Base-by-base conservation (phyloP, 345 rosid species). In the Eucalyptus grandis region DNA sequence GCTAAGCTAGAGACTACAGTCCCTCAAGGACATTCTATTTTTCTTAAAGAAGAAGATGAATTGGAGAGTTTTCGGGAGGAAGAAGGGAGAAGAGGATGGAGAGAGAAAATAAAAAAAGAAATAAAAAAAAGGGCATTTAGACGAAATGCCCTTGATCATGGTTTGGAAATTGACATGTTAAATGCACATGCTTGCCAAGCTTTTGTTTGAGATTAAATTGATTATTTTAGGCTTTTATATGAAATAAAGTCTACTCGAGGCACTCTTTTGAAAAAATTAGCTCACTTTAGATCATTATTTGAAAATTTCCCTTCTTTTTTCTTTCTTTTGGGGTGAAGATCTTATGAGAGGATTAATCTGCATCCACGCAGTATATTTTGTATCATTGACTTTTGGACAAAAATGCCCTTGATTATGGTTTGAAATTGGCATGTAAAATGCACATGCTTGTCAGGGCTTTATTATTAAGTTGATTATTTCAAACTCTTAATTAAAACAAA, bases 341-440 rank as follows among this genome's bases (percentile, higher is more conserved):
- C 0, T 60, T 60, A 60, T 12, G 8, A 60, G 15, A 26, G 0
- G 8, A 60, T 26, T 0, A 60, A 11, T 60, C 3, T 0, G 0
- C 15, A 27, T 60, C 16, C 7, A 27, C 0, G 15, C 14, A 11
- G 0, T 60, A 60, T 60, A 60, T 60, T 60, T 27, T 12, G 14
- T 6, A 0, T 60, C 14, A 60, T 27, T 27, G 31, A 60, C 16
- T 27, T 27, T 60, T 11, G 67, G 31, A 26, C n/a, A 26, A 27
- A 60, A 60, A 60, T 12, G 67, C 67, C 15, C 7, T 60, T 12
- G 31, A 26, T 60, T 27, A 27, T 60, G 31, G 8, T 60, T 60
- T 26, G 31, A 60, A 60, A 60, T 60, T 12, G 67, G 31, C 31
- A 27, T 11, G 31, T 6, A 2, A 60, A 60, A 60, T 26, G 14